Conservation (phyloP, 140 eudicot species). For the Ambrosia hybrid region DNA sequence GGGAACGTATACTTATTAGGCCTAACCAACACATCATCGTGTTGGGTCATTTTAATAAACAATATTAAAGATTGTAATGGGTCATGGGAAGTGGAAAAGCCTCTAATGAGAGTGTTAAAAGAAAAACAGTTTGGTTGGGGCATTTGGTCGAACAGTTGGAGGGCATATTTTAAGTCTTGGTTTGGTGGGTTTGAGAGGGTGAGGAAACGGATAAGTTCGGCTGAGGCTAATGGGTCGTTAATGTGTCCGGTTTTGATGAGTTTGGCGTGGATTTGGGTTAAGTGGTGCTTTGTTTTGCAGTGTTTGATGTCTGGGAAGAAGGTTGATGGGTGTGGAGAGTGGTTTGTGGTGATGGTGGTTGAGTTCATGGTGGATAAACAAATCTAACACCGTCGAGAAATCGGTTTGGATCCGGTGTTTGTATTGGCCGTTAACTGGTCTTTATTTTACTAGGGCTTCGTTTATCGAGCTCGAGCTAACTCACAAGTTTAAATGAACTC, state of each 20-base stretch:
- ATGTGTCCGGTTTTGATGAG: slow-evolving; percentile 29
- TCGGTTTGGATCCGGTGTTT: too few species aligned
- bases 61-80: slow-evolving; percentile 32
- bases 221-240: slow-evolving; percentile 12
- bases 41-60: slow-evolving; percentile 32
- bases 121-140: slow-evolving; percentile 52
- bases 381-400: too few species aligned
- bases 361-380: slow-evolving; percentile 15
- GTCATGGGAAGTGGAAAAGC: slow-evolving; percentile 29
- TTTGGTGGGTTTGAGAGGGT: slow-evolving; percentile 30
- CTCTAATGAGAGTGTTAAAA: slow-evolving; percentile 56
- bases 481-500: too few species aligned
- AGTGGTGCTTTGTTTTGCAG: slow-evolving; percentile 43
- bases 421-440: too few species aligned
- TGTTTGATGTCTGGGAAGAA: slow-evolving; percentile 40
- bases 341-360: background rate
- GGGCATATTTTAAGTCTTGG: slow-evolving; percentile 39
- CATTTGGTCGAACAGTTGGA: slow-evolving; percentile 39
- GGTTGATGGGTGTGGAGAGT: too few species aligned
- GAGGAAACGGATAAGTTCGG: slow-evolving; percentile 41
- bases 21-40: slow-evolving; percentile 3
- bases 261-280: slow-evolving; percentile 47
- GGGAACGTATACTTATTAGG: slow-evolving; percentile 57
- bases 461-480: too few species aligned
- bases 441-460: too few species aligned